These are phyloP conservation scores for Neopestalotiopsis sp. DNA, from an alignment of 2,329 filamentous ascomycete genomes.

Conservation along the genomic window DNA sequence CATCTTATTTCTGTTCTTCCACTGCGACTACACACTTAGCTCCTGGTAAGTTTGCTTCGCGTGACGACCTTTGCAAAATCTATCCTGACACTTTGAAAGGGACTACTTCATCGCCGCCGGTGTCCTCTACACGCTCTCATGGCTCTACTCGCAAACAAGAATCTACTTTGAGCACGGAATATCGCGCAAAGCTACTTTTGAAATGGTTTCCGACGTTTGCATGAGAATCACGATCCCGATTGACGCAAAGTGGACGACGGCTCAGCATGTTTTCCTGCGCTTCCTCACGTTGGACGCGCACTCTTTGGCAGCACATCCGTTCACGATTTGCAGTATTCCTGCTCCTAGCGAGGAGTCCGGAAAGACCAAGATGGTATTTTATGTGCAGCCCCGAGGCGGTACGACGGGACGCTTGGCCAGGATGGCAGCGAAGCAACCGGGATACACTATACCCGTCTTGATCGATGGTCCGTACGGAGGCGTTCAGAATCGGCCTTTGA, in stretches of 20 bases:
- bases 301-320: slow-evolving; percentile 54
- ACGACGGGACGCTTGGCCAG: slow-evolving; percentile 52
- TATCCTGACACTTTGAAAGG: slow-evolving; percentile 35
- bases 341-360: slow-evolving; percentile 22
- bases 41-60: slow-evolving; percentile 47
- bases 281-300: slow-evolving; percentile 51
- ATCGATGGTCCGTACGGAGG: slow-evolving; percentile 66
- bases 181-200: slow-evolving; percentile 45
- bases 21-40: slow-evolving; percentile 59
- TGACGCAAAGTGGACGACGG: slow-evolving; percentile 51
- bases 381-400: slow-evolving; percentile 53
- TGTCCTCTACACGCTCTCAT: slow-evolving; percentile 54
- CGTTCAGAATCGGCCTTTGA: slow-evolving; percentile 41
- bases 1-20: slow-evolving; percentile 64
- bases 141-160: slow-evolving; percentile 48
- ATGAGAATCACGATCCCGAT: slow-evolving; percentile 49
- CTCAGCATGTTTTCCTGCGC: slow-evolving; percentile 61
- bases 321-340: slow-evolving; percentile 59
- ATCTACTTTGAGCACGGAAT: slow-evolving; percentile 57
- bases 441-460: slow-evolving; percentile 46
- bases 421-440: slow-evolving; percentile 42
- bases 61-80: neutral
- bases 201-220: slow-evolving; percentile 43
- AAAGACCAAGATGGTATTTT: slow-evolving; percentile 53
- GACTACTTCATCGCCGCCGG: slow-evolving; percentile 66